These are phyloP conservation scores for Cladosporium sp. DNA, from an alignment of 2,329 filamentous ascomycete genomes.

Conservation along the genomic window DNA sequence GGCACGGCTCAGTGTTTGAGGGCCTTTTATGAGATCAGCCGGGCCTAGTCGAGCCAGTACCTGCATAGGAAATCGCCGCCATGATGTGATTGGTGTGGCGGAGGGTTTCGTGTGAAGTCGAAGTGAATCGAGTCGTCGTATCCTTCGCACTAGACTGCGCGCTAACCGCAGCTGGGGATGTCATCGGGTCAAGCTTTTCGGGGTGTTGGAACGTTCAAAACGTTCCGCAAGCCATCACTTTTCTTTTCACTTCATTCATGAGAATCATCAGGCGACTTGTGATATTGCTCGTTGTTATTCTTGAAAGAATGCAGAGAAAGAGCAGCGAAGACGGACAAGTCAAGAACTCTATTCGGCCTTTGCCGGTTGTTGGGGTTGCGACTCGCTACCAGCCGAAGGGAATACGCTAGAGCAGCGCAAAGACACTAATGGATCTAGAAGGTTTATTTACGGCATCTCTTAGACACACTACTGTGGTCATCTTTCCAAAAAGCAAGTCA, in stretches of 20 bases:
- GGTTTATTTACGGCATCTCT: conserved; percentile 7
- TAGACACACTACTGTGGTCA: not conserved
- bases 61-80: no score
- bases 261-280: not conserved
- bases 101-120: not conserved
- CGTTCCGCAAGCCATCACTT: not conserved
- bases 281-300: no score
- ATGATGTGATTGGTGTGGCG: conserved; percentile 5
- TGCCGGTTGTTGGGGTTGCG: not conserved
- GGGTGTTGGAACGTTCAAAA: conserved; percentile 2
- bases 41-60: no score
- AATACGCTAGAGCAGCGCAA: conserved; percentile 1
- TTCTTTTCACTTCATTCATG: not conserved
- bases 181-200: conserved; percentile 1
- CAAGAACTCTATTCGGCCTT: not conserved
- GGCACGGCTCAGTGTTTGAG: conserved; percentile 12
- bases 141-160: no score
- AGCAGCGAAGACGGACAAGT: not conserved
- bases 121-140: no score
- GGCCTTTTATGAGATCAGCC: no score
- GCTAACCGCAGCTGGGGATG: no score
- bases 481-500: not conserved
- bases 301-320: not conserved
- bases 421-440: conserved; percentile 7
- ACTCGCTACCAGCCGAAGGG: not conserved